These are phyloP conservation scores for Acephala macrosclerotiorum DNA, from an alignment of 2,329 filamentous ascomycete genomes.

Conservation along the genomic window DNA sequence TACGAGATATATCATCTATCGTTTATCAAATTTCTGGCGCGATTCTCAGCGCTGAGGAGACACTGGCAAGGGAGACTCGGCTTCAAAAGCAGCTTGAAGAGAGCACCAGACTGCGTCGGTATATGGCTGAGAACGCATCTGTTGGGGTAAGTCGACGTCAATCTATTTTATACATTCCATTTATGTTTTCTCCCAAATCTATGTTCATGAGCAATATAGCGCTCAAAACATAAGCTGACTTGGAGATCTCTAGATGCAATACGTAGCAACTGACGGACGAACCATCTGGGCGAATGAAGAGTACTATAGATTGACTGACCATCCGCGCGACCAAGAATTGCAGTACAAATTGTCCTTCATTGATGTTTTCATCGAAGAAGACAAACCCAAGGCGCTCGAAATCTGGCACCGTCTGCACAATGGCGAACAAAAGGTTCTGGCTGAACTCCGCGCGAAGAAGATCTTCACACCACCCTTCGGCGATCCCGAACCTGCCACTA, in stretches of 20 bases:
- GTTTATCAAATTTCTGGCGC: conserved; percentile 35
- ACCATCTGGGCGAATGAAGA: conserved; percentile 41
- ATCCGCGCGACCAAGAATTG: conserved; percentile 23
- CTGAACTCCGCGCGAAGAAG: conserved; percentile 37
- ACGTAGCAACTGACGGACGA: conserved; percentile 36
- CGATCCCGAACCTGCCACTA: conserved; percentile 36
- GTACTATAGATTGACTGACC: conserved; percentile 37
- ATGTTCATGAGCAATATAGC: background rate
- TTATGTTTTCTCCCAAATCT: background rate
- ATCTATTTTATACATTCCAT: background rate
- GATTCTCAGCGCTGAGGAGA: conserved; percentile 36
- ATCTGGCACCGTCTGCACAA: conserved; percentile 34
- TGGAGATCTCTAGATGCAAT: conserved; percentile 30
- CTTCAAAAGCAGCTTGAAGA: conserved; percentile 35
- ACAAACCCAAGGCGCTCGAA: conserved; percentile 27
- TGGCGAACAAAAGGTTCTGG: conserved; percentile 34
- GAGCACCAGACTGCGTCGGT: conserved; percentile 34
- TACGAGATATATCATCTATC: conserved; percentile 36
- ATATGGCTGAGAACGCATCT: conserved; percentile 42
- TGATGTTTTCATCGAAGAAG: conserved; percentile 36
- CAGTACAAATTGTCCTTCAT: conserved; percentile 35
- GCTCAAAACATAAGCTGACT: background rate
- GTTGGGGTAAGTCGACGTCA: conserved; percentile 27
- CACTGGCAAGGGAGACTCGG: conserved; percentile 28
- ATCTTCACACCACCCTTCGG: conserved; percentile 38